Conservation (phyloP, 148 eudicot genomes). For the Pouteria glomerata region DNA sequence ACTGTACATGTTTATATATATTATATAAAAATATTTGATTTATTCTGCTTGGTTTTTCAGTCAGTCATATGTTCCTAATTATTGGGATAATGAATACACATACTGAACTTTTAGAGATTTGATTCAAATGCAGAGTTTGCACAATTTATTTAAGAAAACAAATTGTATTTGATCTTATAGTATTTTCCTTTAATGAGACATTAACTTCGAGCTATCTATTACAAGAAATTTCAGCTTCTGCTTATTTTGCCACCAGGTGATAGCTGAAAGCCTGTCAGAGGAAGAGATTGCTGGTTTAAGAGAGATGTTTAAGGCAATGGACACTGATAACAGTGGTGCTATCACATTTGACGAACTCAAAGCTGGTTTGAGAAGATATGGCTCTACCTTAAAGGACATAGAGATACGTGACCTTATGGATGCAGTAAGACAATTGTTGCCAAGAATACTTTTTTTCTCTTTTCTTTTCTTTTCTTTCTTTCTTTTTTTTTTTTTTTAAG, state of each 20-base stretch:
- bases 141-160: background rate
- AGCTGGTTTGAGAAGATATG: conserved; percentile 90
- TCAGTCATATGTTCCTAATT: too few relatives aligned
- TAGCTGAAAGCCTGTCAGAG: conserved; percentile 97
- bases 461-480: too few relatives aligned
- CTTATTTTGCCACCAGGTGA: conserved; percentile 52
- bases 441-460: too few relatives aligned
- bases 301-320: conserved; percentile 96
- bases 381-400: conserved; percentile 90
- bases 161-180: background rate
- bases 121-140: too few relatives aligned
- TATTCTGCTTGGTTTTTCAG: too few relatives aligned
- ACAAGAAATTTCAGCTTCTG: conserved; percentile 1
- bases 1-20: too few relatives aligned
- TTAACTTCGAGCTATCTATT: conserved; percentile 1
- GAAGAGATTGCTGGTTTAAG: conserved; percentile 95
- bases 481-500: too few relatives aligned
- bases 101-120: too few relatives aligned
- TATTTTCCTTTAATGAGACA: too few relatives aligned
- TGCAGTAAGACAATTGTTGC: conserved; percentile 85
- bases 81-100: too few relatives aligned
- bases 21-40: too few relatives aligned
- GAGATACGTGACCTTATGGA: conserved; percentile 98
- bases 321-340: conserved; percentile 95
- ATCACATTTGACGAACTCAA: conserved; percentile 96